A percentile compares a stretch with the other conserved stretches of the same genome.
Evolutionary conservation across 768 basidiomycete genomes (phyloP).

Genomic region (Amylocystis lapponica): DNA sequence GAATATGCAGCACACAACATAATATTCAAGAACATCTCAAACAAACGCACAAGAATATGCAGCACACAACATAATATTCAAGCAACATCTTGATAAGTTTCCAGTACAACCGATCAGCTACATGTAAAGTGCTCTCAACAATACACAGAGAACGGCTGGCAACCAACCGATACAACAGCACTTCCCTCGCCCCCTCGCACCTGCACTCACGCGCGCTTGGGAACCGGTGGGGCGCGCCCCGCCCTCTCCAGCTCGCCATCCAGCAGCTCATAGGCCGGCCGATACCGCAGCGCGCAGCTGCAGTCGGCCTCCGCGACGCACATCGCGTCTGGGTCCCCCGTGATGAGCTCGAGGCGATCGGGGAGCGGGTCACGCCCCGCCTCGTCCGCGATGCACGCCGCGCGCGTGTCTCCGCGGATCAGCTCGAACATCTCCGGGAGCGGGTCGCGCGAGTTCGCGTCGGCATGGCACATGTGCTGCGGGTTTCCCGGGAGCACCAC

Average conservation of each 20-base stretch:
- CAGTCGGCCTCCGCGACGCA: conserved; percentile 2
- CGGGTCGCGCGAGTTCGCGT: conserved; percentile 1
- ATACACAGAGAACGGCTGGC: too few relatives aligned
- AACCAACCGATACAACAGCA: too few relatives aligned
- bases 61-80: too few relatives aligned
- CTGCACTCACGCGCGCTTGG: too few relatives aligned
- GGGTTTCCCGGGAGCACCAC: conserved; percentile 7
- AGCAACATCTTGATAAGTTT: too few relatives aligned
- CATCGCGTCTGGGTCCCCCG: neutral
- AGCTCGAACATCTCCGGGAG: conserved; percentile 5
- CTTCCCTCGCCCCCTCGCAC: too few relatives aligned
- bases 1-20: too few relatives aligned
- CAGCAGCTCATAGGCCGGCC: conserved; percentile 75
- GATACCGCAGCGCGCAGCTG: conserved; percentile 37
- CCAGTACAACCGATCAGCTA: too few relatives aligned
- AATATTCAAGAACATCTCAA: too few relatives aligned
- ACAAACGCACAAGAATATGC: too few relatives aligned
- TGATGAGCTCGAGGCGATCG: conserved; percentile 10
- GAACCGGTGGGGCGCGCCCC: too few relatives aligned
- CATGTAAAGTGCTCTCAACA: too few relatives aligned
- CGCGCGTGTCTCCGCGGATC: neutral
- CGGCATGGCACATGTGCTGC: neutral
- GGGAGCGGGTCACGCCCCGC: conserved; percentile 9
- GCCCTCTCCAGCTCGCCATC: conserved; percentile 73
- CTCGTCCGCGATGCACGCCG: conserved; percentile 10